Base-by-base conservation (phyloP, 495 filamentous ascomycete genomes). In the Rostrohypoxylon terebratum region DNA sequence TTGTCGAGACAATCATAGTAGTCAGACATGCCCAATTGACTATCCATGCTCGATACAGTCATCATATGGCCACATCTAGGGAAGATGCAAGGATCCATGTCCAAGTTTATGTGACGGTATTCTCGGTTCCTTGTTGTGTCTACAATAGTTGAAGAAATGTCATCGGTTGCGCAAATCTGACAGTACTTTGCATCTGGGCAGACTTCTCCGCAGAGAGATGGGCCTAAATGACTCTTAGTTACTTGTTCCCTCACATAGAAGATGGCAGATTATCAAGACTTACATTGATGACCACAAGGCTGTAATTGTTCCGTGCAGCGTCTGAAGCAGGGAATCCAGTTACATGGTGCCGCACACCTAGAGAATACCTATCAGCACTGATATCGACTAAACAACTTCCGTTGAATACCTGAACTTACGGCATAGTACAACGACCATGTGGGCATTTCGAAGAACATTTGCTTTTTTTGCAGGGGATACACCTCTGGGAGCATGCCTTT, bases 11-110 rank as follows among this genome's bases (percentile, higher is more conserved):
- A 72, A 0, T 79, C 77, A 77, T 93, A 93, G 64, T 86, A 79
- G 18, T 85, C 81, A 21, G 93, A 85, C 55, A 59, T 59, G 0
- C 75, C 0, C 81, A 87, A 9, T 82, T 60, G 78, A 3, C 84
- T 87, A 73, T 95, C 92, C 81, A 94, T 83, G 8, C 81, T 90
- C 34, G 84, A 78, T 2, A 88, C 66, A 0, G 87, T 90, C 44
- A 92, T 77, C 54, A 92, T 83, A 69, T 94, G 91, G 0, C 90
- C 89, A 77, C 92, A 94, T 13, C 76, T 71, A 0, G 87, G 87
- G 31, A 94, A 83, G 8, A 94, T 84, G 63, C 85, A 86, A 7
- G 91, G 91, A 9, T 85, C 81, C 16, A 81, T 77, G 48, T 90
- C 77, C 4, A 92, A 74, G 72, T 93, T 76, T 38, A 89, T 79